phyloP scores from a whole-genome alignment of 495 filamentous ascomycete species.

The Aspergillus taichungensis region DNA sequence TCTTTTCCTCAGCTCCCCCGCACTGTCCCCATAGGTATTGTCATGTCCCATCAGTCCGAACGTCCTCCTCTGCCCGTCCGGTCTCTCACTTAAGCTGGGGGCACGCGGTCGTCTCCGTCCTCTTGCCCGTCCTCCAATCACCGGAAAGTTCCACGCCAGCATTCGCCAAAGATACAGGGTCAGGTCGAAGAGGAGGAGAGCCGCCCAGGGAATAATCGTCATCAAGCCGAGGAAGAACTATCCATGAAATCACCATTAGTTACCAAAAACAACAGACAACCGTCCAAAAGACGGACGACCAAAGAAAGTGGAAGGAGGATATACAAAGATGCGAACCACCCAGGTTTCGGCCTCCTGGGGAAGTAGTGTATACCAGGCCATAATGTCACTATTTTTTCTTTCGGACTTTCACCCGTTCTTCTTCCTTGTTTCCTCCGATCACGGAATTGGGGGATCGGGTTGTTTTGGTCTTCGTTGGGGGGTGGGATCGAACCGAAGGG shows the following conservation, averaged over 20 bases:
- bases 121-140: constrained; percentile 54
- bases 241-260: no score
- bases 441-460: no score
- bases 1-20: constrained; percentile 9
- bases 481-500: no score
- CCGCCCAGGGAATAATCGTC: constrained; percentile 57
- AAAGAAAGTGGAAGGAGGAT: constrained; percentile 49
- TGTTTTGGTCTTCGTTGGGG: no score
- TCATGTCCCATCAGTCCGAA: constrained; percentile 32
- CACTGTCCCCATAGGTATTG: not conserved
- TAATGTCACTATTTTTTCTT: no score
- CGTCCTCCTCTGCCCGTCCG: constrained; percentile 42
- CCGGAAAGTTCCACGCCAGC: constrained; percentile 49
- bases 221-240: constrained; percentile 57
- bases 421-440: no score
- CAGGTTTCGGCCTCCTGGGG: no score
- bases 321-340: no score
- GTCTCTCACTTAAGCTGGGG: constrained; percentile 53
- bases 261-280: constrained; percentile 43
- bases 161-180: constrained; percentile 55
- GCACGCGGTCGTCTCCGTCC: constrained; percentile 54
- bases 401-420: no score
- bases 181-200: constrained; percentile 59
- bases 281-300: constrained; percentile 78
- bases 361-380: no score